Evolutionary conservation across 2,329 filamentous ascomycete genomes (phyloP).

Genomic region (Grosmannia serpens): DNA sequence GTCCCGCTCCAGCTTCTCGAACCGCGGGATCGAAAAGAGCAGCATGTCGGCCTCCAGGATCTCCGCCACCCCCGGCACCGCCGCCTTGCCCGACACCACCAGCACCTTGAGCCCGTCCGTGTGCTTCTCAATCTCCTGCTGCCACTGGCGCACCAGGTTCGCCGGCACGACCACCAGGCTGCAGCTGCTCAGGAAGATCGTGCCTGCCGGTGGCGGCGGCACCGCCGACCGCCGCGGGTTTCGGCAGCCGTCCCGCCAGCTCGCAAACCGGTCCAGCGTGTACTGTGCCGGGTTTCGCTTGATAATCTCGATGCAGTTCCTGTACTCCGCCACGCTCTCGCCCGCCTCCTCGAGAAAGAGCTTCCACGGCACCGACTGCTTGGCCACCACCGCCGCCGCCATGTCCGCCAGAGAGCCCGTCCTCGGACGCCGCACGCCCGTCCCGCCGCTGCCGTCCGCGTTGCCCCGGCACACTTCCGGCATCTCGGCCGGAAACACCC

Average conservation of each 20-base stretch:
- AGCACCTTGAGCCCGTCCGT: constrained; percentile 55
- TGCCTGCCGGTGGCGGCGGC: constrained; percentile 19
- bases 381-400: constrained; percentile 56
- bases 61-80: constrained; percentile 44
- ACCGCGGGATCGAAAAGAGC: constrained; percentile 61
- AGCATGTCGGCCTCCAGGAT: constrained; percentile 63
- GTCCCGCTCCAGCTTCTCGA: constrained; percentile 50
- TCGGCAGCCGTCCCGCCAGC: constrained; percentile 15
- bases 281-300: constrained; percentile 49
- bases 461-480: constrained; percentile 45
- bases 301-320: constrained; percentile 44
- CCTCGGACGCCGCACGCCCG: constrained; percentile 26
- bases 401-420: constrained; percentile 62
- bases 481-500: constrained; percentile 52
- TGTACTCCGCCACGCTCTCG: constrained; percentile 33
- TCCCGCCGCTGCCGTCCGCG: constrained; percentile 9
- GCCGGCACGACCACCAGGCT: constrained; percentile 73
- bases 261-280: constrained; percentile 33
- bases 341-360: constrained; percentile 38
- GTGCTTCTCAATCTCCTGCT: constrained; percentile 68
- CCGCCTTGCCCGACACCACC: constrained; percentile 41
- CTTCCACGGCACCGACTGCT: constrained; percentile 60
- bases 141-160: constrained; percentile 79
- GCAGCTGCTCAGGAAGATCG: constrained; percentile 52
- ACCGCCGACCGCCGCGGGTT: neutral